Conservation (phyloP, 371 early-diverging fungal genomes). For the Circinella umbellata region DNA sequence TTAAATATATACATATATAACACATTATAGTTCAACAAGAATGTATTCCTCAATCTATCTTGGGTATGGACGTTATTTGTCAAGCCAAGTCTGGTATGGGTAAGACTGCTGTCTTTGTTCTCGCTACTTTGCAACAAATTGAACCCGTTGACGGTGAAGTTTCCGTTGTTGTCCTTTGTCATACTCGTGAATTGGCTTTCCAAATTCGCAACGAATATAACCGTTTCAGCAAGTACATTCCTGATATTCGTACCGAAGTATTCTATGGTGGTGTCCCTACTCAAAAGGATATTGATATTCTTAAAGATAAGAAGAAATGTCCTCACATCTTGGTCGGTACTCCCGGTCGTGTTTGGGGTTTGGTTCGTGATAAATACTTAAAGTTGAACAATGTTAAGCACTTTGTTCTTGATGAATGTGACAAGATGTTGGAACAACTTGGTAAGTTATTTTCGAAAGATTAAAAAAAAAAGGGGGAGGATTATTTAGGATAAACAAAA, state of each 20-base stretch:
- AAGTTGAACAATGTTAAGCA: conserved; percentile 86
- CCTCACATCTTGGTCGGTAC: conserved; percentile 98
- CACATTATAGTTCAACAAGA: conserved; percentile 91
- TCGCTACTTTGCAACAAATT: conserved; percentile 96
- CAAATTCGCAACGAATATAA: conserved; percentile 97
- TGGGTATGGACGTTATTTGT: conserved; percentile 97
- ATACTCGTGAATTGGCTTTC: conserved; percentile 97
- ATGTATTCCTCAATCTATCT: conserved; percentile 97
- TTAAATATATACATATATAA: neutral
- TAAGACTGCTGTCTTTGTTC: conserved; percentile 98
- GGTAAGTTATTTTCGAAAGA: conserved; percentile 58
- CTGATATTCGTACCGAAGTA: conserved; percentile 92
- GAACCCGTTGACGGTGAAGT: conserved; percentile 83
- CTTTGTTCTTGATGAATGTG: conserved; percentile 99
- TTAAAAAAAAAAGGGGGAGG: too few species aligned
- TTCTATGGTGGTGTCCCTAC: conserved; percentile 91
- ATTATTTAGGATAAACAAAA: too few species aligned
- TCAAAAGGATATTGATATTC: conserved; percentile 79
- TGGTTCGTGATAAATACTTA: conserved; percentile 84
- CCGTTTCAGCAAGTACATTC: conserved; percentile 94
- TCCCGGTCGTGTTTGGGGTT: conserved; percentile 95
- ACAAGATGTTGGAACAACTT: conserved; percentile 93
- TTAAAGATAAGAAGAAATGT: conserved; percentile 79
- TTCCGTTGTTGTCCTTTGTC: conserved; percentile 93
- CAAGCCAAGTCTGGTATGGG: conserved; percentile 99